A percentile compares a stretch with the other conserved stretches of the same genome.
phyloP scores from a whole-genome alignment of 768 basidiomycete genomes.

The Boletellus emodensis region DNA sequence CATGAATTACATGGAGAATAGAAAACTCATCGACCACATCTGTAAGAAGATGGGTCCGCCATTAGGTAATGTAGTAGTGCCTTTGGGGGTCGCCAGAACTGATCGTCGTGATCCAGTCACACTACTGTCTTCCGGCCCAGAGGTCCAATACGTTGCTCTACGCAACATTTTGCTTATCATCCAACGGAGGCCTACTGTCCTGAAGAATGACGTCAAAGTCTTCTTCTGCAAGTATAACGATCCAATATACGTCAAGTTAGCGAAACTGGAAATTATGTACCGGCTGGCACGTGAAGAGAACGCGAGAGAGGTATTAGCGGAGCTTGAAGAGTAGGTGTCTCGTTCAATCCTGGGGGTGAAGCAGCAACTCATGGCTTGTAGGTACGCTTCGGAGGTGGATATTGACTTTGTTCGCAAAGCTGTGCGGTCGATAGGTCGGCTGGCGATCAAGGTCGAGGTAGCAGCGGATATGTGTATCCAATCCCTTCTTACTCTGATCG shows the following conservation, averaged over 20 bases:
- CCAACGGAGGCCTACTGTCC: conserved; percentile 85
- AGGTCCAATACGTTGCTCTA: conserved; percentile 97
- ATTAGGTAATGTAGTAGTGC: conserved; percentile 52
- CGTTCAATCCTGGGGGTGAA: neutral
- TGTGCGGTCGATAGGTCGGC: conserved; percentile 91
- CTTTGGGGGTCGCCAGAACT: neutral
- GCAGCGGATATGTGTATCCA: conserved; percentile 90
- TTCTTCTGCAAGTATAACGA: conserved; percentile 99
- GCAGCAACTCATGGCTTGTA: conserved; percentile 25
- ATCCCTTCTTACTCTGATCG: conserved; percentile 79
- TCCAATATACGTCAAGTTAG: conserved; percentile 97
- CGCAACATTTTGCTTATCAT: conserved; percentile 97
- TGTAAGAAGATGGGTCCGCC: conserved; percentile 99
- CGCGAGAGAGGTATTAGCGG: conserved; percentile 86
- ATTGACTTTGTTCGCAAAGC: conserved; percentile 98
- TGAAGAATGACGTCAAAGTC: conserved; percentile 96
- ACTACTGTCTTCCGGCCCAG: conserved; percentile 91
- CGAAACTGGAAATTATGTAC: conserved; percentile 99
- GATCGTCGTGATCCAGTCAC: conserved; percentile 58
- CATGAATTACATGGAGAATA: conserved; percentile 99
- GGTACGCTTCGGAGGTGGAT: conserved; percentile 97
- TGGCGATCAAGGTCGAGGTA: conserved; percentile 94
- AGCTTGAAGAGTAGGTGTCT: conserved; percentile 80
- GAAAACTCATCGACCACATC: conserved; percentile 78
- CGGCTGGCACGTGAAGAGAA: conserved; percentile 94